phyloP scores from a whole-genome alignment of 768 basidiomycete genomes.

The Russula griseocarnosa region DNA sequence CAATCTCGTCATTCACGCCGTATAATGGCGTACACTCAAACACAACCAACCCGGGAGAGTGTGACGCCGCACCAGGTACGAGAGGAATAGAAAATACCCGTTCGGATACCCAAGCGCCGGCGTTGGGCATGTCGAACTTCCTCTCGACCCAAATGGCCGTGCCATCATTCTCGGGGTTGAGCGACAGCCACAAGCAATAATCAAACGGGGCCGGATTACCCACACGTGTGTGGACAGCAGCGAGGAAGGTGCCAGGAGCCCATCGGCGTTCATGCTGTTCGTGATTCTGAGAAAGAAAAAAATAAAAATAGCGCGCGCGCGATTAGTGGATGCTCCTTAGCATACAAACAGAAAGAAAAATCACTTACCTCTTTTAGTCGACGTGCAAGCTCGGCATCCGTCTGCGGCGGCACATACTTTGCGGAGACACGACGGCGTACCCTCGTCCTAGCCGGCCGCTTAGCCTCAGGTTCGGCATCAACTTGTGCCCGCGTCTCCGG shows the following conservation, averaged over 20 bases:
- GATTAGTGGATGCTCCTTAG: background rate
- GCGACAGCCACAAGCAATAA: slow-evolving; percentile 72
- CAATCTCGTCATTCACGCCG: slow-evolving; percentile 59
- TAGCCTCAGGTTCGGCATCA: slow-evolving; percentile 25
- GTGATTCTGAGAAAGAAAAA: slow-evolving; percentile 49
- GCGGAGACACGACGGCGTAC: slow-evolving; percentile 37
- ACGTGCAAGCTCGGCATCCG: slow-evolving; percentile 61
- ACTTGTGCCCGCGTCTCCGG: slow-evolving; percentile 25
- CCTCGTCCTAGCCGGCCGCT: slow-evolving; percentile 32
- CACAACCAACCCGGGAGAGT: slow-evolving; percentile 59
- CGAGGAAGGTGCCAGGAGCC: slow-evolving; percentile 68
- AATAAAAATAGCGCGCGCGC: background rate
- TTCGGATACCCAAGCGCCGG: slow-evolving; percentile 60
- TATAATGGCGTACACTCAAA: slow-evolving; percentile 71
- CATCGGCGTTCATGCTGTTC: slow-evolving; percentile 68
- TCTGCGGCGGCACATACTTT: slow-evolving; percentile 51
- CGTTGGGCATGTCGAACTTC: slow-evolving; percentile 67
- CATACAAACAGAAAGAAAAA: slow-evolving; percentile 12
- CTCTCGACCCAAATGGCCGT: slow-evolving; percentile 78
- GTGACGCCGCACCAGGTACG: slow-evolving; percentile 29
- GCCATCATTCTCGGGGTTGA: slow-evolving; percentile 65
- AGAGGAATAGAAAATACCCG: slow-evolving; percentile 59
- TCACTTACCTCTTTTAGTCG: slow-evolving; percentile 61
- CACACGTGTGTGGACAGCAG: slow-evolving; percentile 42
- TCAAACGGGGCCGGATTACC: slow-evolving; percentile 36